Percentiles rank a stretch among this genome's conserved stretches.
Conservation (phyloP, 2,329 filamentous ascomycete genomes). For the Lasiodiplodia sp. region DNA sequence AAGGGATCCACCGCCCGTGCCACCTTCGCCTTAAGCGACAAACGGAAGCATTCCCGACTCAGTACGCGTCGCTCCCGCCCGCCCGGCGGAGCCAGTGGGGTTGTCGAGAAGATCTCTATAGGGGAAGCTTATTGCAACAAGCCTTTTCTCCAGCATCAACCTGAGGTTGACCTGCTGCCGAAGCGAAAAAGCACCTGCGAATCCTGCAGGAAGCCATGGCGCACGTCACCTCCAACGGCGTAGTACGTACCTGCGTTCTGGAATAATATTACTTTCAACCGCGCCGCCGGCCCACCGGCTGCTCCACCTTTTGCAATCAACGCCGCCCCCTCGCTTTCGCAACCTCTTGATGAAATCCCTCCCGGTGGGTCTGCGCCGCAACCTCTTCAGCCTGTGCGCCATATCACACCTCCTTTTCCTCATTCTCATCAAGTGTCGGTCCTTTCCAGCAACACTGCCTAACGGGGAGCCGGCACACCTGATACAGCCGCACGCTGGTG, state of each 20-base stretch:
- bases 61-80: neutral
- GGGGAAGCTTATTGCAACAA: neutral
- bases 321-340: neutral
- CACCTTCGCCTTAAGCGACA: constrained; percentile 15
- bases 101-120: neutral
- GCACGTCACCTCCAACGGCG: neutral
- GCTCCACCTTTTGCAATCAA: neutral
- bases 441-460: neutral
- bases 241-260: neutral
- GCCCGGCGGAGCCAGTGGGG: neutral
- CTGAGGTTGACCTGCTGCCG: neutral
- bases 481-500: neutral
- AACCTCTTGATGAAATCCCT: neutral
- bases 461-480: neutral
- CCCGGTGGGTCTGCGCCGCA: neutral
- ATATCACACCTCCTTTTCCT: neutral
- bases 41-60: constrained; percentile 17
- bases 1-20: neutral
- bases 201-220: constrained; percentile 16
- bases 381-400: neutral
- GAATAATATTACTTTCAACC: neutral
- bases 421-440: constrained; percentile 1
- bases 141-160: neutral
- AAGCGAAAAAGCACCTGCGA: neutral
- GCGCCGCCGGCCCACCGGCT: neutral